Percentiles rank a stretch among this genome's conserved stretches.
phyloP scores from a whole-genome alignment of 2,329 filamentous ascomycete genomes.

The Anthostomella pinea region DNA sequence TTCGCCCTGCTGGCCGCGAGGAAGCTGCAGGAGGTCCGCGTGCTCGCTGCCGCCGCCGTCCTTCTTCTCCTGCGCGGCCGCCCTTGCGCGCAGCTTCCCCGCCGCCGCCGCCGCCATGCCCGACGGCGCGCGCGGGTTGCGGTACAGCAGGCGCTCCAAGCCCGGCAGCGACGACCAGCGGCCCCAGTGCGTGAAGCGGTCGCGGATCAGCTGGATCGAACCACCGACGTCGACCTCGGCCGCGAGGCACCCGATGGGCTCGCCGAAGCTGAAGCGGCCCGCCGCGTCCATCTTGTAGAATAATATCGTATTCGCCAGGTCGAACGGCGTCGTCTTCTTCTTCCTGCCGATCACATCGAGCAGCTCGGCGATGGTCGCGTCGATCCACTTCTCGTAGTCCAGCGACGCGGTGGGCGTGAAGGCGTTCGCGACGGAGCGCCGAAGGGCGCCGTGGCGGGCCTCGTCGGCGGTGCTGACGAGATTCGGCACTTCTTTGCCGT shows the following conservation, averaged over 20 bases:
- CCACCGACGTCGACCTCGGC: conserved; percentile 19
- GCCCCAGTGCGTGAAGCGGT: conserved; percentile 25
- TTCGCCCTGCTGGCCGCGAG: conserved; percentile 20
- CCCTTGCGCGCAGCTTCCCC: conserved; percentile 14
- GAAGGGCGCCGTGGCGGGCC: conserved; percentile 20
- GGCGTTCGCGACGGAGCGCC: conserved; percentile 24
- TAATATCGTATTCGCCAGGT: conserved; percentile 18
- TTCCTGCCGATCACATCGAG: conserved; percentile 13
- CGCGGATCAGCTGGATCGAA: conserved; percentile 22
- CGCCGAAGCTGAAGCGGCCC: conserved; percentile 21
- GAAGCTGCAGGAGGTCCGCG: conserved; percentile 21
- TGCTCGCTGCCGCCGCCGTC: not conserved
- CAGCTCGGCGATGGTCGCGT: conserved; percentile 21
- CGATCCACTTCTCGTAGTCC: conserved; percentile 26
- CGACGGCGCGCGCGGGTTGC: conserved; percentile 21
- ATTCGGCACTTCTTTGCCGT: conserved; percentile 26
- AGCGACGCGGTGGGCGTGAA: conserved; percentile 23
- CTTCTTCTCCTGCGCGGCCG: conserved; percentile 1
- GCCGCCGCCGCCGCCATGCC: conserved; percentile 19
- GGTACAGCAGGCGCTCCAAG: conserved; percentile 22
- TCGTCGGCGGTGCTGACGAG: conserved; percentile 24
- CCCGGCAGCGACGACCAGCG: conserved; percentile 22
- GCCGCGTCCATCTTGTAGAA: conserved; percentile 25
- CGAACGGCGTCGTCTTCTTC: conserved; percentile 15
- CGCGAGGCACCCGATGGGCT: conserved; percentile 21